These are phyloP conservation scores for Xylaria telfairii DNA, from an alignment of 495 filamentous ascomycete genomes.

Conservation along the genomic window DNA sequence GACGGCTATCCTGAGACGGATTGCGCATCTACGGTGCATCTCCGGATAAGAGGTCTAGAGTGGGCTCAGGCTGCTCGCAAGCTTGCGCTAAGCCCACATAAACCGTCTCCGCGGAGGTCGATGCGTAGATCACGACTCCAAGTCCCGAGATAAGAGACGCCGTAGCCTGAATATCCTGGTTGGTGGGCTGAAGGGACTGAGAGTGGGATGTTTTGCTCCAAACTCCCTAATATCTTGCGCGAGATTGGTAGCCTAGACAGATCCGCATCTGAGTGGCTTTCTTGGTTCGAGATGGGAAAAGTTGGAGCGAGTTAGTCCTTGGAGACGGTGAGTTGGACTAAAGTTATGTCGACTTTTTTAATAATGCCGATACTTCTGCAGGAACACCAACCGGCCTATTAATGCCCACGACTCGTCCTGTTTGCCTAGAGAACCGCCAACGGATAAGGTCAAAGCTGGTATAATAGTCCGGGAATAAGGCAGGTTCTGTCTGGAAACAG, in stretches of 20 bases:
- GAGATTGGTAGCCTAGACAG: not conserved
- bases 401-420: not conserved
- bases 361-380: not conserved
- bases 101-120: constrained; percentile 37
- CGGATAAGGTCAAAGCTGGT: not conserved
- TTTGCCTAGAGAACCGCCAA: not conserved
- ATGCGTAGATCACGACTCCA: constrained; percentile 30
- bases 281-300: not conserved
- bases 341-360: not conserved
- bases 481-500: not conserved
- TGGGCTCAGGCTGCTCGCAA: constrained; percentile 24
- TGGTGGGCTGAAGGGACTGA: not conserved
- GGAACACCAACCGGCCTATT: not conserved
- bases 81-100: constrained; percentile 28
- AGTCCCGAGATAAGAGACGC: constrained; percentile 19
- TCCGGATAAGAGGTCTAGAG: constrained; percentile 33
- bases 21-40: constrained; percentile 37
- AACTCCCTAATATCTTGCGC: not conserved
- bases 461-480: not conserved
- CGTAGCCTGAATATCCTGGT: constrained; percentile 6
- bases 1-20: constrained; percentile 15
- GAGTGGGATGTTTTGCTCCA: constrained; percentile 8
- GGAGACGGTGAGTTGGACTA: not conserved
- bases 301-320: not conserved
- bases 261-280: not conserved